Conservation (phyloP, 257 asterid species). For the Lantana camara region DNA sequence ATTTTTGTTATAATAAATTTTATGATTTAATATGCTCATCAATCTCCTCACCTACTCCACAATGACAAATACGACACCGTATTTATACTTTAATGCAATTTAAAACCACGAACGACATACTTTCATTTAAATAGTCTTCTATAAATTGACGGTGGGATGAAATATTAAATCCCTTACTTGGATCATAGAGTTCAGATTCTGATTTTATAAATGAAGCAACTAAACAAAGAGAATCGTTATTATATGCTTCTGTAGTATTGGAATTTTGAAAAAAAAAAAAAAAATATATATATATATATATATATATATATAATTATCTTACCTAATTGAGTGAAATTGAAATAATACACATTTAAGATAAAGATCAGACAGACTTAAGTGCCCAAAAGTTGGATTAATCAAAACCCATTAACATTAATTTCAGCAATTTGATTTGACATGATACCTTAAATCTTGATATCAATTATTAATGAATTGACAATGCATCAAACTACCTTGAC, state of each 20-base stretch:
- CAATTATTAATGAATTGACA: slow-evolving; percentile 15
- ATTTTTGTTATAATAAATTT: slow-evolving; percentile 22
- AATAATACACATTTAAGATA: background rate
- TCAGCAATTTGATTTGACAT: slow-evolving; percentile 3
- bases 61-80: background rate
- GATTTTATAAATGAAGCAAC: too few species aligned
- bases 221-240: too few species aligned
- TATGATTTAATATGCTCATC: too few species aligned
- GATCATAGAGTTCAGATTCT: too few species aligned
- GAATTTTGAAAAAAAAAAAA: too few species aligned
- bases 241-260: too few species aligned
- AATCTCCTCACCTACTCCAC: slow-evolving; percentile 3
- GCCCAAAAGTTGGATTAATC: background rate
- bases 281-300: too few species aligned
- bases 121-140: too few species aligned
- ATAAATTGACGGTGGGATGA: too few species aligned
- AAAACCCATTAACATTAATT: background rate
- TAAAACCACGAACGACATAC: background rate
- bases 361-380: background rate
- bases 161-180: too few species aligned
- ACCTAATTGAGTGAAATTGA: background rate
- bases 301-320: too few species aligned
- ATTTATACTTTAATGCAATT: background rate
- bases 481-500: slow-evolving; percentile 2
- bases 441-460: background rate